Conservation (phyloP, 495 filamentous ascomycete genomes). For the Bacidia rubella region DNA sequence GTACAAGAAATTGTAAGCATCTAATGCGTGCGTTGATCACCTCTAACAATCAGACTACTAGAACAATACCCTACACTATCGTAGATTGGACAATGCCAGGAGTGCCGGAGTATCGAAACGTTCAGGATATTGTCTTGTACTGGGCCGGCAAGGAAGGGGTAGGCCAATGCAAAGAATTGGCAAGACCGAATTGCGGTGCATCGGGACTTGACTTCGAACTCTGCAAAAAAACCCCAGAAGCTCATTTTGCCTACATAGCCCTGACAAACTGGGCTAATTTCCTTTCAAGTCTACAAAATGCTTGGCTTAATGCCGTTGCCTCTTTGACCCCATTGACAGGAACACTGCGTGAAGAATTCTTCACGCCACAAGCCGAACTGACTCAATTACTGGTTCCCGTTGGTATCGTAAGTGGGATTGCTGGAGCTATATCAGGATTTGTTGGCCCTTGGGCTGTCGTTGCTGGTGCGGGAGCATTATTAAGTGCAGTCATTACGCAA, state of each 20-base stretch:
- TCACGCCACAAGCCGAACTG: background rate
- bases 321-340: constrained; percentile 1
- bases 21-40: background rate
- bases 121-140: background rate
- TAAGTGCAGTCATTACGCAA: background rate
- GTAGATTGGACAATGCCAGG: background rate
- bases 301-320: background rate
- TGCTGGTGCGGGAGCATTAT: background rate
- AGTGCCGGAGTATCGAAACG: no score
- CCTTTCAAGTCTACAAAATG: background rate
- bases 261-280: constrained; percentile 2
- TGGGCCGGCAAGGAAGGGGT: background rate
- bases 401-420: background rate
- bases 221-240: background rate
- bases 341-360: background rate
- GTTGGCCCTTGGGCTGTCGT: background rate
- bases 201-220: background rate
- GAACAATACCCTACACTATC: background rate
- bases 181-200: background rate
- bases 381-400: background rate
- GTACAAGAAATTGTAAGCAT: background rate
- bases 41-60: background rate
- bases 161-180: background rate
- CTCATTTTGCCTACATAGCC: background rate
- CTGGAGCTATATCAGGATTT: background rate